Base-by-base conservation (phyloP, 352 stramenopile species). In the Pelagophyceae sp. region DNA sequence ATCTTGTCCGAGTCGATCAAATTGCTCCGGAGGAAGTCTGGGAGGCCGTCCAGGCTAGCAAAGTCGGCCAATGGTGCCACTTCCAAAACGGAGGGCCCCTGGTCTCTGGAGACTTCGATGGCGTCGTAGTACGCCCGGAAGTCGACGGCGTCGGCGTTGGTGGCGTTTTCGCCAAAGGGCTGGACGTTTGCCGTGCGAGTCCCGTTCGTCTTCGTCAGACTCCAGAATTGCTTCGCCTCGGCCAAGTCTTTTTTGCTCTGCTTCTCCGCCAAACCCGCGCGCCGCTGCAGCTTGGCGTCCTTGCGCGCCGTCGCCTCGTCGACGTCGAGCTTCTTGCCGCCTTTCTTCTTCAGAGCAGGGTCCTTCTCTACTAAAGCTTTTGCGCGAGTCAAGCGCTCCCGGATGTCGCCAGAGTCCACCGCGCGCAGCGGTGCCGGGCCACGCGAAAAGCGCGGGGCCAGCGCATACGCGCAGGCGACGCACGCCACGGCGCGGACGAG, bases 21-120 rank as follows among this genome's bases (percentile, higher is more conserved):
- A 25, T 76, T 76, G 3, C 29, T 2, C 50, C 32, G 23, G 72
- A 76, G 72, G 72, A 70, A 76, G 19, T 76, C 45, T 11, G 45
- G 45, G 11, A 54, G 11, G 23, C 11, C n/a, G n/a, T n/a, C n/a
- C n/a, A n/a, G n/a, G n/a, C n/a, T n/a, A n/a, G n/a, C n/a, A n/a
- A n/a, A n/a, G n/a, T 11, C 45, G 45, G 23, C 45, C 11, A 54
- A 23, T 54, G 45, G 45, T 23, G 45, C 11, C 45, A 54, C 11
- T 11, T 11, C 45, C 45, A 23, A 11, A 23, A 54, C 45, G 45
- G 45, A 54, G 23, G 45, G 45, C 45, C 45, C 45, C 11, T 54
- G 11, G 11, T 54, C 45, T 23, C 45, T 11, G 11, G 45, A 23
- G 45, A 54, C 45, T 23, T 54, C 45, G 45, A 54, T 54, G 45